phyloP scores from a whole-genome alignment of 2,329 filamentous ascomycete species.

The Neoascochyta sp. region DNA sequence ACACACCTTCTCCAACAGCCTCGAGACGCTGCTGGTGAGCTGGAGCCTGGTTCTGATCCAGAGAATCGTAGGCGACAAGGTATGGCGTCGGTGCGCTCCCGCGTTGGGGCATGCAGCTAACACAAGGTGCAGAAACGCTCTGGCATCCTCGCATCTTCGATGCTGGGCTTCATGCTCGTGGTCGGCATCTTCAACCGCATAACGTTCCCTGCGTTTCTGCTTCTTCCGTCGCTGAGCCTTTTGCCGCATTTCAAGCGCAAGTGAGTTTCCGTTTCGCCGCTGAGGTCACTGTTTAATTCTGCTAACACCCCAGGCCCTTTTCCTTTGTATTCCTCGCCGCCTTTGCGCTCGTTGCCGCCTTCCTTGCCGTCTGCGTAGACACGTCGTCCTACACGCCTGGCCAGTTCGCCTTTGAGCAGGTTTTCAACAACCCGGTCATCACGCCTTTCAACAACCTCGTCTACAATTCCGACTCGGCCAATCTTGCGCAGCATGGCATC shows the following conservation, averaged over 20 bases:
- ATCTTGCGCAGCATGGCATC: conserved; percentile 52
- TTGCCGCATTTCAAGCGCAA: conserved; percentile 80
- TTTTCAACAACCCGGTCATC: conserved; percentile 54
- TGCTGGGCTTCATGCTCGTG: conserved; percentile 76
- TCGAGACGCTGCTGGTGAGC: conserved; percentile 87
- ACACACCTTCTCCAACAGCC: conserved; percentile 96
- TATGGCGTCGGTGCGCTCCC: conserved; percentile 45
- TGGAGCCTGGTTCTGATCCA: conserved; percentile 93
- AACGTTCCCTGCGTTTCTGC: conserved; percentile 88
- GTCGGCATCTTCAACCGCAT: conserved; percentile 95
- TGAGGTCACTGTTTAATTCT: neutral
- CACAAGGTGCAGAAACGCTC: conserved; percentile 60
- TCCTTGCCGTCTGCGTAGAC: conserved; percentile 74
- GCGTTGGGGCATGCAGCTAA: conserved; percentile 30
- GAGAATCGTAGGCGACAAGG: conserved; percentile 75
- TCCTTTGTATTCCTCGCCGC: conserved; percentile 61
- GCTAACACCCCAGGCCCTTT: conserved; percentile 45
- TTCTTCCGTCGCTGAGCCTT: conserved; percentile 78
- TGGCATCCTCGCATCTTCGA: conserved; percentile 68
- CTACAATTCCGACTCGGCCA: conserved; percentile 49
- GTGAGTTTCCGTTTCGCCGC: conserved; percentile 48
- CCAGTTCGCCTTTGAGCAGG: conserved; percentile 61
- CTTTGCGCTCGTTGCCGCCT: conserved; percentile 64
- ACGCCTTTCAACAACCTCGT: conserved; percentile 53
- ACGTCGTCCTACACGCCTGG: conserved; percentile 72